Evolutionary conservation across 345 rosid genomes (phyloP), one percentile per base, ranked within the genome.

Genomic region (Syzygium aromaticum): DNA sequence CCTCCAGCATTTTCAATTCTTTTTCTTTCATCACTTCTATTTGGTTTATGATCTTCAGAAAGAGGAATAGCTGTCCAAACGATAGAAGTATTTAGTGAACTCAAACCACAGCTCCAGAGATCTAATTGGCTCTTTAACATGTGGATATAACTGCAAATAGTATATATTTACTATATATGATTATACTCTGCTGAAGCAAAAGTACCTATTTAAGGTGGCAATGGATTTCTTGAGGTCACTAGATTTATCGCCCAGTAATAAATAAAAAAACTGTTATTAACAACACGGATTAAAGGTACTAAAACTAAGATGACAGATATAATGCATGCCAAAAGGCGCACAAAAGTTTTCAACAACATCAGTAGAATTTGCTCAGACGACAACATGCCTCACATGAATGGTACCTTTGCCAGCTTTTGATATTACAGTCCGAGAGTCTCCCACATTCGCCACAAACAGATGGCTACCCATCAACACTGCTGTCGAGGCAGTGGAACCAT

Each of bases 21-120:
- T 95, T 96, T 94, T 89, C 99, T 94, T 88, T 96, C 99, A 88
- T 98, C 99, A 77, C 93, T 95, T 94, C 99, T 96, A 84, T 98
- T 98, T 85, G 99, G 99, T 88, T 98, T 98, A 90, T 96, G 99
- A 92, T 98, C 99, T 92, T 96, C 99, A n/a, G 99, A 98, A 54
- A 98, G 95, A 5, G 99, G 95, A 53, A 98, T 96, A 11, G 98
- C 99, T 96, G 92, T 67, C 23, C 82, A 73, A 73, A 73, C 49
- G 16, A 73, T 38, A 73, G 4, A 21, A 73, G 19, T 40, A 38
- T 73, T 67, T 67, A 67, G 23, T 73, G 82, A 1, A 73, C 49
- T 19, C 10, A 73, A 73, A 38, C 14, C 27, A 38, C 82, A 73
- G 49, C 27, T 38, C 27, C 49, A 38, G 9, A 38, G 49, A 10